Evolutionary conservation across 331 rosid species (phyloP).

Genomic region (Ulmus americana): DNA sequence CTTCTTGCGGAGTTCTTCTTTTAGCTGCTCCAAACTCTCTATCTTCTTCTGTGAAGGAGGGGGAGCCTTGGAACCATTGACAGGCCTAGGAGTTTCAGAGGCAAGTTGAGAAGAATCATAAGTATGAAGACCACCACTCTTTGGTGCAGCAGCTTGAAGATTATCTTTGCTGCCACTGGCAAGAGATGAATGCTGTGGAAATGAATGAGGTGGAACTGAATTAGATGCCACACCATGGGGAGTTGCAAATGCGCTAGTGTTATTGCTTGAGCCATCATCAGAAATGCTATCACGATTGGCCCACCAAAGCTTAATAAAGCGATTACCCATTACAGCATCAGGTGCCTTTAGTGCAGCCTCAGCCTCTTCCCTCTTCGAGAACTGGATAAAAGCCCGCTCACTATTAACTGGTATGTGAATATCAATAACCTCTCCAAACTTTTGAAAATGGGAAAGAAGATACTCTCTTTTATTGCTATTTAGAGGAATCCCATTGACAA

Average conservation of each 20-base stretch:
- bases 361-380: slow-evolving; percentile 94
- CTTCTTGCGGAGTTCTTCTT: slow-evolving; percentile 92
- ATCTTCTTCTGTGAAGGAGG: slow-evolving; percentile 78
- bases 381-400: slow-evolving; percentile 93
- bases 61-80: slow-evolving; percentile 56
- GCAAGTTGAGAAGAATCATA: slow-evolving; percentile 43
- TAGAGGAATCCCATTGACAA: slow-evolving; percentile 82
- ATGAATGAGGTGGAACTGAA: slow-evolving; percentile 46
- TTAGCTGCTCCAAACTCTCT: slow-evolving; percentile 66
- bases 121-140: slow-evolving; percentile 27
- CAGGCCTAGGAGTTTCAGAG: slow-evolving; percentile 49
- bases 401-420: slow-evolving; percentile 77
- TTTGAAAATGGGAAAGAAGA: slow-evolving; percentile 86
- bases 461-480: slow-evolving; percentile 67
- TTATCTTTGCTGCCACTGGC: slow-evolving; percentile 50
- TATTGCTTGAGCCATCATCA: slow-evolving; percentile 44
- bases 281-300: slow-evolving; percentile 93
- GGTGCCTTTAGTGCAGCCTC: slow-evolving; percentile 95
- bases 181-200: slow-evolving; percentile 38
- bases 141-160: slow-evolving; percentile 53
- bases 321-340: slow-evolving; percentile 98
- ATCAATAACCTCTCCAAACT: slow-evolving; percentile 83
- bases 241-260: slow-evolving; percentile 44
- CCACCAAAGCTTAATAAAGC: slow-evolving; percentile 96
- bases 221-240: slow-evolving; percentile 45